Evolutionary conservation across 306 rosid genomes (phyloP).

Genomic region (Prunus fruticosa): DNA sequence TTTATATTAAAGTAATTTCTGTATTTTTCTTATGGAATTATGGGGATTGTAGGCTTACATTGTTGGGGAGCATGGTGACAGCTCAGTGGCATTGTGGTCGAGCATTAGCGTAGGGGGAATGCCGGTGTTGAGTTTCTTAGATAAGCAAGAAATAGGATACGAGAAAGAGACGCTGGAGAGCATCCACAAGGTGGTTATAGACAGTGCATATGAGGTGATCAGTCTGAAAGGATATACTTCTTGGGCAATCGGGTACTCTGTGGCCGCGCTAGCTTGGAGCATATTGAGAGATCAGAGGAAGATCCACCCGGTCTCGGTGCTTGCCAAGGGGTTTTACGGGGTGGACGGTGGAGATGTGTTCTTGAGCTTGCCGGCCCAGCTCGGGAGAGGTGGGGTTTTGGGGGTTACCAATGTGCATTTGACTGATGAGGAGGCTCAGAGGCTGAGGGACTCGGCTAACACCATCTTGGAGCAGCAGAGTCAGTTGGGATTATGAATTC

Average conservation of each 20-base stretch:
- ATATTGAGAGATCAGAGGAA: conserved; percentile 73
- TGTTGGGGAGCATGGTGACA: conserved; percentile 97
- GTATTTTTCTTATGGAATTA: too few relatives aligned
- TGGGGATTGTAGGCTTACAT: conserved; percentile 57
- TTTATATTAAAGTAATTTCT: background rate
- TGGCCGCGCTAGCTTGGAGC: conserved; percentile 56
- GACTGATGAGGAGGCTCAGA: conserved; percentile 50
- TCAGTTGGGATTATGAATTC: conserved; percentile 50
- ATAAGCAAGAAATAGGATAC: conserved; percentile 59
- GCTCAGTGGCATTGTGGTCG: conserved; percentile 96
- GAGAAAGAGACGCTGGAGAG: conserved; percentile 72
- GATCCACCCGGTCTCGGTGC: conserved; percentile 79
- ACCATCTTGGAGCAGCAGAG: conserved; percentile 60
- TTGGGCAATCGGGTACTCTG: conserved; percentile 94
- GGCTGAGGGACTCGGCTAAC: conserved; percentile 61
- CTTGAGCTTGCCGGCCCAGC: conserved; percentile 80
- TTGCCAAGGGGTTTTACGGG: conserved; percentile 69
- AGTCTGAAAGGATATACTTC: conserved; percentile 87
- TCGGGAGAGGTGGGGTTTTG: conserved; percentile 74
- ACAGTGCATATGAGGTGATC: conserved; percentile 79
- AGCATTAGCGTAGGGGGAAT: conserved; percentile 94
- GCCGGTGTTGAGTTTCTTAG: conserved; percentile 71
- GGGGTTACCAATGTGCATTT: conserved; percentile 78
- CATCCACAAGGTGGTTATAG: conserved; percentile 65
- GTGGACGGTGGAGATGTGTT: conserved; percentile 69